Conservation (phyloP, 805 yeast species). For the Wickerhamomyces chaumierensis region DNA sequence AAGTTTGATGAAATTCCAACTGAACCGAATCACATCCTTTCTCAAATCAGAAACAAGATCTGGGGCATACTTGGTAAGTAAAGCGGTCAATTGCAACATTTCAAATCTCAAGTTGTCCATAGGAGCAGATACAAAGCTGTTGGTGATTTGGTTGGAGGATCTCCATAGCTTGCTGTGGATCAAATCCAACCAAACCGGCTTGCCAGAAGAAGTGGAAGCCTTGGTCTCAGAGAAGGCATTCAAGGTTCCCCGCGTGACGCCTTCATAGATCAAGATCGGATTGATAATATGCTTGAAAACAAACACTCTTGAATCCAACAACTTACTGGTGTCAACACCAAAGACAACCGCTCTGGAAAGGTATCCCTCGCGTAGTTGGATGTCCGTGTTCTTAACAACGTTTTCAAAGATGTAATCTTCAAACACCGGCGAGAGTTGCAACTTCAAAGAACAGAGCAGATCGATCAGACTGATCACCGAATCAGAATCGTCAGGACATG, state of each 20-base stretch:
- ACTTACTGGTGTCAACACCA: slow-evolving; percentile 30
- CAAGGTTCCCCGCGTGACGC: slow-evolving; percentile 35
- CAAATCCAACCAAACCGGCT: slow-evolving; percentile 51
- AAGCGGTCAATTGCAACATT: slow-evolving; percentile 69
- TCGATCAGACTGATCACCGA: slow-evolving; percentile 30
- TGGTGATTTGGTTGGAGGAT: slow-evolving; percentile 39
- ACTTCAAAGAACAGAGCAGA: slow-evolving; percentile 31
- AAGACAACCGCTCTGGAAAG: slow-evolving; percentile 41
- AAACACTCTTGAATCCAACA: slow-evolving; percentile 46
- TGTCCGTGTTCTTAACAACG: slow-evolving; percentile 41
- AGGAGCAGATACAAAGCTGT: slow-evolving; percentile 49
- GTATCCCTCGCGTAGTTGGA: slow-evolving; percentile 34
- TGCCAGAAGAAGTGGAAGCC: slow-evolving; percentile 13
- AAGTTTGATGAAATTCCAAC: slow-evolving; percentile 85
- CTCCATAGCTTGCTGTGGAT: slow-evolving; percentile 68
- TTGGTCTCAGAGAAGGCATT: slow-evolving; percentile 32
- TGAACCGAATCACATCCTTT: slow-evolving; percentile 83
- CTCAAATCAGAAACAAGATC: slow-evolving; percentile 43
- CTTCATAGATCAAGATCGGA: slow-evolving; percentile 54
- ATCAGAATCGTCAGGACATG: slow-evolving; percentile 25
- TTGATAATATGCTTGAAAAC: slow-evolving; percentile 53
- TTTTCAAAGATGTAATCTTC: slow-evolving; percentile 46
- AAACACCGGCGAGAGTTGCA: slow-evolving; percentile 34
- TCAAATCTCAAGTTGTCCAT: slow-evolving; percentile 70
- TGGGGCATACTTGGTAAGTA: slow-evolving; percentile 62